Evolutionary conservation across 2,329 filamentous ascomycete species (phyloP), one percentile per base, ranked within the genome.

Genomic region (Didymella keratinophila): DNA sequence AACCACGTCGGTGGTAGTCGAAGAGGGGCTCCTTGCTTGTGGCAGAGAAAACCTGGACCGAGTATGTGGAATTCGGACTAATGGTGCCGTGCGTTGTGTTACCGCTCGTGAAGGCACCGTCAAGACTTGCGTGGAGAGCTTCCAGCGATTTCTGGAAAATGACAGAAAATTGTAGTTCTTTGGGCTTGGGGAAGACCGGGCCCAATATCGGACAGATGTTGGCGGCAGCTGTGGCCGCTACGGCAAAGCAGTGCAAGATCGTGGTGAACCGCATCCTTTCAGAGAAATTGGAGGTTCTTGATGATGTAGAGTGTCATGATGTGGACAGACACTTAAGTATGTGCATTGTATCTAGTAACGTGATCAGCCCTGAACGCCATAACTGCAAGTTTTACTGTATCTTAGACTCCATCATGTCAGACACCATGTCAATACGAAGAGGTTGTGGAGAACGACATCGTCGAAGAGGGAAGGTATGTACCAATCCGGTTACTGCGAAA

Each of bases 31-130:
- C 23, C 18, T 53, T 41, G 3, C 56, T 44, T 2, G n/a, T 14
- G 0, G 56, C 54, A 3, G 62, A 62, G 42, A 62, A 64, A 16
- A 64, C 51, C 36, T 64, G 62, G 12, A 64, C 49, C 4, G 62
- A 62, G 21, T 60, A 64, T 9, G 62, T 62, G 18, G 56, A 47
- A 18, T 48, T 60, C 4, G 59, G 23, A 14, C 48, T 52, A 14
- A 64, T 12, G 2, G 41, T 27, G 2, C 62, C 62, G 41, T 61
- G 51, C 2, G 42, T 41, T 34, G 39, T 62, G 14, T 58, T 62
- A 10, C 62, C 59, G 18, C 30, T 50, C 3, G 28, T 21, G 23
- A 64, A 47, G 2, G 56, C 62, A 2, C 48, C 42, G 11, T 58
- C 51, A 20, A 64, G 47, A 6, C 28, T 51, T 6, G 56, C 5